Evolutionary conservation across 2,329 filamentous ascomycete genomes (phyloP), one percentile per base, ranked within the genome.

Genomic region (Cladosporium sp.): DNA sequence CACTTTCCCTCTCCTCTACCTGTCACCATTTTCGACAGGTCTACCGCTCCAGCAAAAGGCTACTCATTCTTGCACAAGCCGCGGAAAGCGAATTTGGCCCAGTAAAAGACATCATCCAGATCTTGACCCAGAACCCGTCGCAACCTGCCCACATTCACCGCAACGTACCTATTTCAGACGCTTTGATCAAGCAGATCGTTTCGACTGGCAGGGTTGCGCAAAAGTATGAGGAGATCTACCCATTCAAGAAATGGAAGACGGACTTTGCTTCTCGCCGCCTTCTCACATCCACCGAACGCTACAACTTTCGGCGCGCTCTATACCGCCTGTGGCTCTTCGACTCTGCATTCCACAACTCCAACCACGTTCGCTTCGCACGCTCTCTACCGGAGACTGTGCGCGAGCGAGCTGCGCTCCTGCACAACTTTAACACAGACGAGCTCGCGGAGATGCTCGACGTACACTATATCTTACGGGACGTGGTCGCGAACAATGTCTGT

Each of bases 311-410:
- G 10, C 77, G 82, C 39, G 83, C 83, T 9, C 71, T 85, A 9
- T 86, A 86, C 66, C 78, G 83, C 8, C 70, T 83, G 10, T 86
- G 83, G 83, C 76, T 85, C 7, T 86, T 83, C 66, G 75, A 76
- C 17, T 76, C 78, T 48, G 82, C 83, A 25, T 86, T 85, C 65
- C 80, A 86, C 68, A 82, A 74, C 57, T 69, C 70, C n/a, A 64
- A 70, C 6, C 76, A 82, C 62, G 73, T 79, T 2, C 80, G 83
- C 25, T 77, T 78, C 44, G 71, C 74, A 25, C 80, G 83, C 51
- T 71, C 72, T 45, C 67, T 78, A 15, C 76, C 74, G 4, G 73
- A 74, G 20, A 67, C 79, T 1, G 68, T 83, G 8, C 70, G 74
- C 17, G 79, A 82, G 61, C 80, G 83, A 25, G 78, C 83, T 1